phyloP scores from a whole-genome alignment of 306 rosid genomes.

The Vigna hirtella region DNA sequence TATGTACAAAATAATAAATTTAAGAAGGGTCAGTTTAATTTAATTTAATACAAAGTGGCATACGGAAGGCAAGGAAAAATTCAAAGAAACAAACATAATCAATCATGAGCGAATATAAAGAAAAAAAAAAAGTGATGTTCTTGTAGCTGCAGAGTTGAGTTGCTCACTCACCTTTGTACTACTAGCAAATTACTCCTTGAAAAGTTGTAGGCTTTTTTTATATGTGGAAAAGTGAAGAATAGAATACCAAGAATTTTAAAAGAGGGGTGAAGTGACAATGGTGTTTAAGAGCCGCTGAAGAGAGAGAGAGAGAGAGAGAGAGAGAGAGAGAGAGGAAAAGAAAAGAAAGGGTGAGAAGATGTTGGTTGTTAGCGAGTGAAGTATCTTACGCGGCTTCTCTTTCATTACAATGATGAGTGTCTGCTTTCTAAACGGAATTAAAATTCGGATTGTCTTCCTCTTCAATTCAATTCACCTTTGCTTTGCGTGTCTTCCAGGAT shows the following conservation, averaged over 20 bases:
- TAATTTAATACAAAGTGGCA: slow-evolving; percentile 22
- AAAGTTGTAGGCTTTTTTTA: background rate
- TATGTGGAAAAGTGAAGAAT: background rate
- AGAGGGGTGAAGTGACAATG: background rate
- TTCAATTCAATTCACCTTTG: background rate
- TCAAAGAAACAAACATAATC: slow-evolving; percentile 39
- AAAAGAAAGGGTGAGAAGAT: background rate
- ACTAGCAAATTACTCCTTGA: background rate
- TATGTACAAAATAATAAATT: background rate
- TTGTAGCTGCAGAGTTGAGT: background rate
- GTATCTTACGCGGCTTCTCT: background rate
- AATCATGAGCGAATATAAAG: slow-evolving; percentile 13
- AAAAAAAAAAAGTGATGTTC: slow-evolving; percentile 11
- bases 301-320: background rate
- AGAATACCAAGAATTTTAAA: background rate
- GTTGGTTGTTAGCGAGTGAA: background rate
- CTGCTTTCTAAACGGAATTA: background rate
- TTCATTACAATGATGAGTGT: background rate
- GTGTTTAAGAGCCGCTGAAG: background rate
- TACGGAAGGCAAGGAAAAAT: slow-evolving; percentile 41
- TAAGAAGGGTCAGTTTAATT: slow-evolving; percentile 17
- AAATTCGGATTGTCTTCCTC: background rate
- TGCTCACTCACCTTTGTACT: background rate
- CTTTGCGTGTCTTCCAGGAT: background rate
- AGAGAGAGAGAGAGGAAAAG: background rate